phyloP scores from a whole-genome alignment of 495 filamentous ascomycete genomes.

The Xylaria venustula region DNA sequence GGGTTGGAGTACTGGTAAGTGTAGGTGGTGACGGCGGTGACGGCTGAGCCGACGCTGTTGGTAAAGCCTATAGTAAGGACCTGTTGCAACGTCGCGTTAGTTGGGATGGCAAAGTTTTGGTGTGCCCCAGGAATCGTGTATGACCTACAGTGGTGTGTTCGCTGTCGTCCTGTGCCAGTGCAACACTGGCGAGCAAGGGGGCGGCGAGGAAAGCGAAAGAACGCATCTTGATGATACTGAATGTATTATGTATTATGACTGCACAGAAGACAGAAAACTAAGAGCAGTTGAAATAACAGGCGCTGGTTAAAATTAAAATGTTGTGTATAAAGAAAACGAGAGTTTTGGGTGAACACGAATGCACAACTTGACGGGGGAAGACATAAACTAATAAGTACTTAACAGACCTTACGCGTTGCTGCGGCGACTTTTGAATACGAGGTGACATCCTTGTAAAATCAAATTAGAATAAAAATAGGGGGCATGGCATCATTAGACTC shows the following conservation, averaged over 20 bases:
- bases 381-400: neutral
- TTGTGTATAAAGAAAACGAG: neutral
- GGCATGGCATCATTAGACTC: neutral
- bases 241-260: slow-evolving; percentile 2
- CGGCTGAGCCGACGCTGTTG: neutral
- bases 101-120: neutral
- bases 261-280: neutral
- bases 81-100: neutral
- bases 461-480: slow-evolving; percentile 6
- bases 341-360: neutral
- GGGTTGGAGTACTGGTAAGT: slow-evolving; percentile 37
- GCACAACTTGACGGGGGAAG: neutral
- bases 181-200: slow-evolving; percentile 2
- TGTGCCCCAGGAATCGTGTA: neutral
- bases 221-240: slow-evolving; percentile 9
- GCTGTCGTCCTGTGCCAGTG: slow-evolving; percentile 8
- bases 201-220: slow-evolving; percentile 6
- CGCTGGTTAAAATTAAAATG: neutral
- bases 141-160: slow-evolving; percentile 2
- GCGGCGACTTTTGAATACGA: slow-evolving; percentile 2
- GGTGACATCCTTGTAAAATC: neutral
- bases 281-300: neutral
- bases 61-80: slow-evolving; percentile 9
- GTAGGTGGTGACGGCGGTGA: slow-evolving; percentile 12
- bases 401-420: neutral